These are phyloP conservation scores for Nicotiana otophora DNA, from an alignment of 257 asterid genomes.

Conservation along the genomic window DNA sequence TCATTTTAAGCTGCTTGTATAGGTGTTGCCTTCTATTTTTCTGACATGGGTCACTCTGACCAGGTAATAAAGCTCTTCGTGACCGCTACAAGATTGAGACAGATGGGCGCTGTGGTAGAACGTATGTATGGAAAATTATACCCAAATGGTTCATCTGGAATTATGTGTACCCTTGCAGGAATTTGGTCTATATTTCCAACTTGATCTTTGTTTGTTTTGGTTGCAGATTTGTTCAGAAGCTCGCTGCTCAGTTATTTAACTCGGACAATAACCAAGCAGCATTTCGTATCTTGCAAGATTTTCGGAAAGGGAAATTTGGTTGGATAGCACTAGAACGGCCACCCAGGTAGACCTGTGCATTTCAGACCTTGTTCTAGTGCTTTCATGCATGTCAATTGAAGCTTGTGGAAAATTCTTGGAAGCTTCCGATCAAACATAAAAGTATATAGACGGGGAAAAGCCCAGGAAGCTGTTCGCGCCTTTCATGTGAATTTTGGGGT, in stretches of 20 bases:
- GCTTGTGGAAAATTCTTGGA: neutral
- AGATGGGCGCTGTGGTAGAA: conserved; percentile 53
- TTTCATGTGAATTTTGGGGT: neutral
- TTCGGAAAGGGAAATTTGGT: conserved; percentile 84
- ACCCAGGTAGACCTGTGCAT: conserved; percentile 30
- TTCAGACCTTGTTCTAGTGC: neutral
- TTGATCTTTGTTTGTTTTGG: neutral
- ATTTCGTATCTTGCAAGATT: conserved; percentile 77
- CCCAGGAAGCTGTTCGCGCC: neutral
- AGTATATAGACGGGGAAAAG: neutral
- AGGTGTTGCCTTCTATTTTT: neutral
- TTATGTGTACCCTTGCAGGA: neutral
- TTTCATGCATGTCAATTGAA: neutral
- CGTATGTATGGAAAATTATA: conserved; percentile 39
- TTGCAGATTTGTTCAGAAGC: conserved; percentile 78
- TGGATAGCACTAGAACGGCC: conserved; percentile 86
- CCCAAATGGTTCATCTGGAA: neutral
- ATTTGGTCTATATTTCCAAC: neutral
- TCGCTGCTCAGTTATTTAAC: conserved; percentile 66
- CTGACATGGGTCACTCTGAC: conserved; percentile 8
- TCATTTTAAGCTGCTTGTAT: conserved; percentile 1
- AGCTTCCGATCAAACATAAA: neutral
- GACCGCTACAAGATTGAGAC: conserved; percentile 73
- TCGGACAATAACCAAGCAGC: conserved; percentile 89
- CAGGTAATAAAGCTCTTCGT: conserved; percentile 55